Base-by-base conservation (phyloP, 257 asterid species). In the Solanum boliviense region DNA sequence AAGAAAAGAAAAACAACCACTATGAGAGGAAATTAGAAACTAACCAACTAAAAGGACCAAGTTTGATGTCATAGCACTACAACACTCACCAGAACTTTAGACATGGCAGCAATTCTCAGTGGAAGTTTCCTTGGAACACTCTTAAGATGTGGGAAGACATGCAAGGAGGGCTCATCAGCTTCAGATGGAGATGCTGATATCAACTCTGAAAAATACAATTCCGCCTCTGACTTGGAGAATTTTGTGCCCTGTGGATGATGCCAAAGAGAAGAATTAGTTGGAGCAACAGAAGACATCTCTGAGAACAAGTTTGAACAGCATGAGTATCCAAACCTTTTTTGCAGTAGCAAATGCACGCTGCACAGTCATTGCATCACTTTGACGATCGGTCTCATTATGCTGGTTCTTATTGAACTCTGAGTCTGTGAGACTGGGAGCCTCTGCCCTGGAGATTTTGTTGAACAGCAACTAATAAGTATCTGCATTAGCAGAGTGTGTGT, bases 301-400 rank as follows among this genome's bases (percentile, higher is more conserved):
- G 67, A 48, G 65, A 46, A 76, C 9, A 73, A 52, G 48, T 86
- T 89, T 73, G 74, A 44, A 46, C 38, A 89, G 39, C 74, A 87
- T 29, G 34, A 70, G 32, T 16, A 68, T 52, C 70, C 58, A 91
- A 85, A 94, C 99, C 98, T 92, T 93, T 89, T 93, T 94, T 20
- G 94, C 89, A 89, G 88, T 93, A 87, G 98, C 94, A 94, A 97
- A 97, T 90, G 99, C 99, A 82, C 95, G 98, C 83, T 95, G 98
- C 84, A 97, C 99, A 62, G 97, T 87, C 93, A 94, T 89, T 2
- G 99, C 99, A 93, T 95, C 99, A 90, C 89, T 92, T 94, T 93
- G 98, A 67, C 98, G 98, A 90, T 93, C 94, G 15, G 98, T 92
- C 84, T 94, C 99, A 10, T 88, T 87, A 87, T 86, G 91, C 85